phyloP scores from a whole-genome alignment of 2,329 filamentous ascomycete species.

The Alternaria gansuensis region DNA sequence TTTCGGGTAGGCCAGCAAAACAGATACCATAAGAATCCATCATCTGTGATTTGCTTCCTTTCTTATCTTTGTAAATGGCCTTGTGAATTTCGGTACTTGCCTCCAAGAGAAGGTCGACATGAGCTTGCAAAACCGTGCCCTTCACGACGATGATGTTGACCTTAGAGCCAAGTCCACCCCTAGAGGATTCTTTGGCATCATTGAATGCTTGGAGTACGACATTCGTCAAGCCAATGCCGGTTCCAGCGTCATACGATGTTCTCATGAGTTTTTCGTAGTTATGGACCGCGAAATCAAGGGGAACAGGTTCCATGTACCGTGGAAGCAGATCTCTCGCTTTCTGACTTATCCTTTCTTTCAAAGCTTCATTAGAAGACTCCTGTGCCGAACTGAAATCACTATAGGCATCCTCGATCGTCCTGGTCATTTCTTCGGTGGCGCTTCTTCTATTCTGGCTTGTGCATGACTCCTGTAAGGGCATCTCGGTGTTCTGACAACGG shows the following conservation, averaged over 20 bases:
- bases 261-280: slow-evolving; percentile 22
- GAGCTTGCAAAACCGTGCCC: not conserved
- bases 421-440: slow-evolving; percentile 16
- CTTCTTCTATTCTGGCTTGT: slow-evolving; percentile 12
- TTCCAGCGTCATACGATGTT: slow-evolving; percentile 15
- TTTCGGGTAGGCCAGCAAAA: slow-evolving; percentile 5
- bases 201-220: slow-evolving; percentile 13
- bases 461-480: not conserved
- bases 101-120: slow-evolving; percentile 5
- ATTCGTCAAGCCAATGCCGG: slow-evolving; percentile 9
- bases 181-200: slow-evolving; percentile 10
- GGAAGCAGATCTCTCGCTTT: slow-evolving; percentile 22
- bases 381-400: slow-evolving; percentile 2
- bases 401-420: slow-evolving; percentile 13
- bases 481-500: not conserved
- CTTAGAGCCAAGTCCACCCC: slow-evolving; percentile 10
- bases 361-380: slow-evolving; percentile 10
- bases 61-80: slow-evolving; percentile 1
- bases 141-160: slow-evolving; percentile 9
- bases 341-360: slow-evolving; percentile 19
- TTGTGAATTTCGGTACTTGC: slow-evolving; percentile 5
- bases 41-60: not conserved
- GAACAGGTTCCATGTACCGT: slow-evolving; percentile 19
- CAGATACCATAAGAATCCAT: slow-evolving; percentile 7
- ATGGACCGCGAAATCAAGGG: slow-evolving; percentile 16